These are phyloP conservation scores for Cercospora sp. DNA, from an alignment of 2,329 filamentous ascomycete species.

Conservation along the genomic window DNA sequence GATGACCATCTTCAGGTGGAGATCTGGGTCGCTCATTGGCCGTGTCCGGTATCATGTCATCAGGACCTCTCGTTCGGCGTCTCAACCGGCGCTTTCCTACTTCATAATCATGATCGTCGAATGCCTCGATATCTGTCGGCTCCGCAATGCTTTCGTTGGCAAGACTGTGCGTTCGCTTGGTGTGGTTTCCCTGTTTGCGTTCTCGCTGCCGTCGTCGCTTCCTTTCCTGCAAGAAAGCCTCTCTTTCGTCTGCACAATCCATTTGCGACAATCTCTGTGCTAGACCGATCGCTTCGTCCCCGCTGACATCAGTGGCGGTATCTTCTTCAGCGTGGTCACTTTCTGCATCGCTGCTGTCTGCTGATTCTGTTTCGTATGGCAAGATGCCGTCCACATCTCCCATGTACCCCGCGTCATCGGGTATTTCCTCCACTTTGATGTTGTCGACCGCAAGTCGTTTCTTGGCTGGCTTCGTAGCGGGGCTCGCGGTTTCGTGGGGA, in stretches of 20 bases:
- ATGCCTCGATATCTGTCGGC: slow-evolving; percentile 45
- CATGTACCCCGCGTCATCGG: slow-evolving; percentile 42
- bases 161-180: slow-evolving; percentile 50
- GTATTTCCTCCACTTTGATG: slow-evolving; percentile 48
- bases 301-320: slow-evolving; percentile 35
- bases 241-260: slow-evolving; percentile 27
- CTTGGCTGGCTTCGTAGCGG: slow-evolving; percentile 34
- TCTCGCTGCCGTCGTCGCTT: slow-evolving; percentile 42
- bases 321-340: slow-evolving; percentile 29
- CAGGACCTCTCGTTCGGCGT: slow-evolving; percentile 45
- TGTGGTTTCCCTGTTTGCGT: slow-evolving; percentile 42
- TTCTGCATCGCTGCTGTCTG: slow-evolving; percentile 27
- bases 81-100: slow-evolving; percentile 45
- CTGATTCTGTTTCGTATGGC: slow-evolving; percentile 44
- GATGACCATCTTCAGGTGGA: slow-evolving; percentile 17
- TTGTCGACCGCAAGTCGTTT: slow-evolving; percentile 28
- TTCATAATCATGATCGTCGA: slow-evolving; percentile 44
- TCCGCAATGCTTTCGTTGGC: slow-evolving; percentile 49
- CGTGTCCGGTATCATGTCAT: slow-evolving; percentile 27
- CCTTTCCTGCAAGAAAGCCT: slow-evolving; percentile 30
- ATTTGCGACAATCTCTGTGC: slow-evolving; percentile 29
- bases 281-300: slow-evolving; percentile 23
- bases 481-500: slow-evolving; percentile 40
- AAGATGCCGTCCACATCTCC: slow-evolving; percentile 47
- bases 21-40: slow-evolving; percentile 17